phyloP scores from a whole-genome alignment of 2,329 filamentous ascomycete species.

The Ophiosphaerella korrae region DNA sequence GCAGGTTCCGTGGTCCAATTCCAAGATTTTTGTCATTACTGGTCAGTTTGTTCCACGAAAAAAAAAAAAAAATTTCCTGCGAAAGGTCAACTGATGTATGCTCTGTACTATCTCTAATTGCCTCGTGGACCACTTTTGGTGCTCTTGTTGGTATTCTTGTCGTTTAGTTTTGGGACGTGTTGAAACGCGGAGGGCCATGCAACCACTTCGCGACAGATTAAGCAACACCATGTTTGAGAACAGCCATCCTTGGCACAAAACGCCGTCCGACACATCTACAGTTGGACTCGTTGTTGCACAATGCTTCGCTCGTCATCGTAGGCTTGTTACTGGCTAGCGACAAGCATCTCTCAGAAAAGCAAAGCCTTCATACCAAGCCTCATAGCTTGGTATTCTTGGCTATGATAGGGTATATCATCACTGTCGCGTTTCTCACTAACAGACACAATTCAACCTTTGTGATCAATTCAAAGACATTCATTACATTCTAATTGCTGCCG shows the following conservation, averaged over 20 bases:
- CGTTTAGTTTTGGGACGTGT: too few relatives aligned
- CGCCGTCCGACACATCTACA: slow-evolving; percentile 13
- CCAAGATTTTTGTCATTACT: too few relatives aligned
- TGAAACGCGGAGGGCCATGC: slow-evolving; percentile 13
- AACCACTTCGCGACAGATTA: slow-evolving; percentile 16
- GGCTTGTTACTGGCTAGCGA: slow-evolving; percentile 1
- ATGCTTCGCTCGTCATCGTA: slow-evolving; percentile 15
- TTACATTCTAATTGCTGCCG: slow-evolving; percentile 17
- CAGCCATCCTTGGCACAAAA: slow-evolving; percentile 8
- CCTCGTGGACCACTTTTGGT: too few relatives aligned
- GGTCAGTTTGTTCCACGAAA: too few relatives aligned
- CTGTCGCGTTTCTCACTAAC: background rate
- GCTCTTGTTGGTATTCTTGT: too few relatives aligned
- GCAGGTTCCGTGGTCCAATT: too few relatives aligned
- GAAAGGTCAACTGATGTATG: too few relatives aligned
- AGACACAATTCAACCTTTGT: background rate
- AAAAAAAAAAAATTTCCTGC: too few relatives aligned
- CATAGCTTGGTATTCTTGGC: background rate
- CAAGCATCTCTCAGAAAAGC: slow-evolving; percentile 13
- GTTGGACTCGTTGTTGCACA: slow-evolving; percentile 16
- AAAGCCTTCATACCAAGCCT: background rate
- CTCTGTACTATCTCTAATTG: too few relatives aligned
- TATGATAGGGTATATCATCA: background rate
- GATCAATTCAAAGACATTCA: background rate
- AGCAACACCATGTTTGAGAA: slow-evolving; percentile 13